Conservation (phyloP, 2,329 filamentous ascomycete species). For the Westerdykella aurantiaca region DNA sequence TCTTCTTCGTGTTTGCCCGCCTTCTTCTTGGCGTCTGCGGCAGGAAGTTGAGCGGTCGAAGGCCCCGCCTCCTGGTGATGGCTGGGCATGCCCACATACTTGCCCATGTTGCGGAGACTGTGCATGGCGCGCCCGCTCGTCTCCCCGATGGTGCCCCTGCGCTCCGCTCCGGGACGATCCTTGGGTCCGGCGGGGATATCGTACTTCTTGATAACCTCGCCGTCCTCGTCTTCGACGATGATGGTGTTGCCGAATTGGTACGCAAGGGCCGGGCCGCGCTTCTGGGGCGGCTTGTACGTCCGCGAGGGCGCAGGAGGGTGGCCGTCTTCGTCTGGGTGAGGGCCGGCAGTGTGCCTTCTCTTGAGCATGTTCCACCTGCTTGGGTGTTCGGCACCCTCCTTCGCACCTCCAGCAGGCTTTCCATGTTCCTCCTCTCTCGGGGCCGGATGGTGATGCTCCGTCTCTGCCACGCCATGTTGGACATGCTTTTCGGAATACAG, state of each 20-base stretch:
- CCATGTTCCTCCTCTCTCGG: constrained; percentile 30
- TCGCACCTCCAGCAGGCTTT: constrained; percentile 34
- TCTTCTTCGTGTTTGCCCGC: constrained; percentile 51
- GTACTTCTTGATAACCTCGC: constrained; percentile 80
- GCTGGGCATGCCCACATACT: constrained; percentile 44
- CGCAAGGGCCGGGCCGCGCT: constrained; percentile 67
- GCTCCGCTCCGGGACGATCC: constrained; percentile 28
- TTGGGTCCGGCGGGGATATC: constrained; percentile 57
- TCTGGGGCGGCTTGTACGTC: constrained; percentile 32
- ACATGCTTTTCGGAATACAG: constrained; percentile 50
- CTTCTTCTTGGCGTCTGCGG: constrained; percentile 17
- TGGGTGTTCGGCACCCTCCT: constrained; percentile 30
- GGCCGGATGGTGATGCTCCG: constrained; percentile 41
- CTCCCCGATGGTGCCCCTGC: constrained; percentile 28
- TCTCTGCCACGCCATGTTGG: constrained; percentile 40
- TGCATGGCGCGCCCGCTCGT: constrained; percentile 38
- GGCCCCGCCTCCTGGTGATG: constrained; percentile 19
- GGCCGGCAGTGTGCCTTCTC: constrained; percentile 44
- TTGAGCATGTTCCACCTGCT: constrained; percentile 39
- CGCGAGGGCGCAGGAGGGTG: constrained; percentile 22
- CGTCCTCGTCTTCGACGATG: constrained; percentile 81
- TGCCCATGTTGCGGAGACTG: constrained; percentile 48
- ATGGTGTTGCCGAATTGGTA: constrained; percentile 87
- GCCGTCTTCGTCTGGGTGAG: constrained; percentile 36
- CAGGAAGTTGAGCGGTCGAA: constrained; percentile 11